These are phyloP conservation scores for Fusarium piperis DNA, from an alignment of 2,329 filamentous ascomycete genomes.

Conservation along the genomic window DNA sequence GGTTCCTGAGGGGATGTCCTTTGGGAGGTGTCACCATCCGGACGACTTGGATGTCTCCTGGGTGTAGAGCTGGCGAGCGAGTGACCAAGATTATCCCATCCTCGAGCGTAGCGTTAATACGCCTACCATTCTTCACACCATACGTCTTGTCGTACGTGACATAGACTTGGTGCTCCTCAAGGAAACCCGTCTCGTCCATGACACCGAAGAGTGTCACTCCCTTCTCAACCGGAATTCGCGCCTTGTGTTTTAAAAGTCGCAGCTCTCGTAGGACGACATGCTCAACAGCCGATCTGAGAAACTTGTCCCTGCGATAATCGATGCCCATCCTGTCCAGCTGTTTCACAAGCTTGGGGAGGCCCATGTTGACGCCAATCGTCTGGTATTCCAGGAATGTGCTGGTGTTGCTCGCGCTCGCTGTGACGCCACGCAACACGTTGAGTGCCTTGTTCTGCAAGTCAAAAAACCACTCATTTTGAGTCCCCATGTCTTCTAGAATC, in stretches of 20 bases:
- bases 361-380: constrained; percentile 67
- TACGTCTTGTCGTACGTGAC: constrained; percentile 62
- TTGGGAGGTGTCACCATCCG: constrained; percentile 68
- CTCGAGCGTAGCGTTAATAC: constrained; percentile 44
- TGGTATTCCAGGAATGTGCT: constrained; percentile 72
- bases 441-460: constrained; percentile 72
- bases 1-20: constrained; percentile 66
- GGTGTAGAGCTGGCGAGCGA: constrained; percentile 82
- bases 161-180: constrained; percentile 75
- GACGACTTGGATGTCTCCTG: constrained; percentile 79
- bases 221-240: constrained; percentile 75
- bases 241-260: constrained; percentile 79
- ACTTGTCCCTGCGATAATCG: constrained; percentile 73
- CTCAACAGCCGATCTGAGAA: constrained; percentile 77
- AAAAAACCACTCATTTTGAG: constrained; percentile 67
- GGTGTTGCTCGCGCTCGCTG: constrained; percentile 67
- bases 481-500: constrained; percentile 82
- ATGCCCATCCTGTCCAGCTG: constrained; percentile 66
- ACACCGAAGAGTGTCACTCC: constrained; percentile 84
- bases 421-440: constrained; percentile 66
- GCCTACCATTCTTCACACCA: constrained; percentile 30
- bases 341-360: constrained; percentile 70
- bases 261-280: constrained; percentile 76
- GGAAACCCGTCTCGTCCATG: constrained; percentile 80
- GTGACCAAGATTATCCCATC: constrained; percentile 70